Evolutionary conservation across 2,329 filamentous ascomycete species (phyloP).

Genomic region (Helminthosporium solani): DNA sequence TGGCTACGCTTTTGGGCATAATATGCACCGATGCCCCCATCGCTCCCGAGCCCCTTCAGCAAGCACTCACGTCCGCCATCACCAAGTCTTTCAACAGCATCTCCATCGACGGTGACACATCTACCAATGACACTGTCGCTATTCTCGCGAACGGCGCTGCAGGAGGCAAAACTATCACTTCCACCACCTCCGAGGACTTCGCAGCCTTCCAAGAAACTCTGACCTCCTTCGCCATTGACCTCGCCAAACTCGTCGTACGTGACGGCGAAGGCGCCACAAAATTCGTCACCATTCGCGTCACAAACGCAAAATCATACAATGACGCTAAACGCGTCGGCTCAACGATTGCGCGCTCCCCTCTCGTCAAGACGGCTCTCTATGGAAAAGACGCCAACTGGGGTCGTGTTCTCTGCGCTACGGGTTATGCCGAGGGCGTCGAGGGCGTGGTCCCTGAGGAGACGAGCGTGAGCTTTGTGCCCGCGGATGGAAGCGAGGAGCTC

Average conservation of each 20-base stretch:
- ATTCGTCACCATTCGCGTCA: constrained; percentile 89
- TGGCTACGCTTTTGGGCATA: constrained; percentile 92
- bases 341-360: constrained; percentile 83
- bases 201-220: constrained; percentile 69
- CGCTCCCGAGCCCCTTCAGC: constrained; percentile 64
- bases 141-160: constrained; percentile 94
- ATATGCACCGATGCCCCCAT: constrained; percentile 90
- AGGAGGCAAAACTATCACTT: constrained; percentile 65
- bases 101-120: constrained; percentile 94
- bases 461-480: constrained; percentile 75
- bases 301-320: constrained; percentile 66
- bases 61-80: constrained; percentile 71
- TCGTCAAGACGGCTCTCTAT: constrained; percentile 97
- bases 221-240: constrained; percentile 74
- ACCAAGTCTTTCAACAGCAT: constrained; percentile 94
- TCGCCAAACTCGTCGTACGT: constrained; percentile 90
- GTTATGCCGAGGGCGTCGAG: constrained; percentile 69
- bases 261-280: constrained; percentile 98
- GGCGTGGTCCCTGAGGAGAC: constrained; percentile 69
- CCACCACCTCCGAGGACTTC: constrained; percentile 62
- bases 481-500: constrained; percentile 73
- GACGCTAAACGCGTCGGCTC: constrained; percentile 79
- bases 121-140: constrained; percentile 94
- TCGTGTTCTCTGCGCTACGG: constrained; percentile 90
- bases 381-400: constrained; percentile 99